Evolutionary conservation across 2,329 filamentous ascomycete species (phyloP).

Genomic region (Pseudogymnoascus sp.): DNA sequence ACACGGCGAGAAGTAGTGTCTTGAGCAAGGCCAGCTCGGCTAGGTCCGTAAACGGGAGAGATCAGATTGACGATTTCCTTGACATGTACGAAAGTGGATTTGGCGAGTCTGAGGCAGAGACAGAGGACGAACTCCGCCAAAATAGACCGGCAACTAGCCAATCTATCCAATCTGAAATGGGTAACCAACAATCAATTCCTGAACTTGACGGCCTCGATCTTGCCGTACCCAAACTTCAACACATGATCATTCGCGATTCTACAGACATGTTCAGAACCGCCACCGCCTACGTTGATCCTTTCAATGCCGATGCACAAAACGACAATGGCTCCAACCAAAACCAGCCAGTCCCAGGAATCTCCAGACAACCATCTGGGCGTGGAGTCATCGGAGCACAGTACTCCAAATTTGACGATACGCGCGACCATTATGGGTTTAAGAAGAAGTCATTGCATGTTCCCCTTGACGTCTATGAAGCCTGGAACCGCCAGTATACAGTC

Average conservation of each 20-base stretch:
- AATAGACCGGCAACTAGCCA: conserved; percentile 15
- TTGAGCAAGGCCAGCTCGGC: conserved; percentile 72
- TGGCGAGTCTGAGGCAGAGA: conserved; percentile 39
- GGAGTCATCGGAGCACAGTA: neutral
- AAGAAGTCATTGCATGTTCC: conserved; percentile 78
- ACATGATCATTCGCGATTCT: neutral
- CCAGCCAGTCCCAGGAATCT: neutral
- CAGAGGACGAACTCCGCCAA: conserved; percentile 32
- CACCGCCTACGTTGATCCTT: neutral
- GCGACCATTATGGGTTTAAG: conserved; percentile 88
- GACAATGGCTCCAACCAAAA: neutral
- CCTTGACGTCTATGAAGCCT: conserved; percentile 70
- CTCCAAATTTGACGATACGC: conserved; percentile 29
- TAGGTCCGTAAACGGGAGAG: conserved; percentile 49
- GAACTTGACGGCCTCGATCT: neutral
- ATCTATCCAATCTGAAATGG: conserved; percentile 18
- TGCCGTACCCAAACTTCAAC: neutral
- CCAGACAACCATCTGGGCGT: neutral
- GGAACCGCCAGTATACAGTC: conserved; percentile 68
- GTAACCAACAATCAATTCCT: neutral
- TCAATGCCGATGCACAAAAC: neutral
- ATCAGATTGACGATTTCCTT: conserved; percentile 63
- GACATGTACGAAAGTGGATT: conserved; percentile 64
- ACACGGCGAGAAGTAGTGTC: conserved; percentile 76
- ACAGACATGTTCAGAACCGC: neutral